A percentile compares a stretch with the other conserved stretches of the same genome.
phyloP scores from a whole-genome alignment of 164 flowering plant species.

The Nymphaea thermarum region DNA sequence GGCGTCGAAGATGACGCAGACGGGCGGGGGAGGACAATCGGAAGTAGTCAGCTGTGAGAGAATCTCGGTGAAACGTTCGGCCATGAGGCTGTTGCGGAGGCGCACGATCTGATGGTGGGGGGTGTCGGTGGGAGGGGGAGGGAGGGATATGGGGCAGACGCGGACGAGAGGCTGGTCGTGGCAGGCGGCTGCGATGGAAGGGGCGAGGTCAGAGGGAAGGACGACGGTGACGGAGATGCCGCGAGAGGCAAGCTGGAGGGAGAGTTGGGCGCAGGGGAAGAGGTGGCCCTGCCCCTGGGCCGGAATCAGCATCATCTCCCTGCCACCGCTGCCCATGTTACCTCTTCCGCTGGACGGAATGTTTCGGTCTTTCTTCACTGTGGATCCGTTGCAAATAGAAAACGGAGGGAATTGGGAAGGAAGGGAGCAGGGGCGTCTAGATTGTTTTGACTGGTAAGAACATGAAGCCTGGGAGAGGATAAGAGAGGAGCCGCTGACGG shows the following conservation, averaged over 20 bases:
- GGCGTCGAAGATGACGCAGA: slow-evolving; percentile 34
- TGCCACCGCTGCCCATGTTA: too few relatives aligned
- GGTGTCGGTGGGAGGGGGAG: slow-evolving; percentile 6
- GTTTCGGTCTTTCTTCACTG: too few relatives aligned
- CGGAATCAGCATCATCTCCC: slow-evolving; percentile 28
- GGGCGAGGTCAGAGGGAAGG: slow-evolving; percentile 26
- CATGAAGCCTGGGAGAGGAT: too few relatives aligned
- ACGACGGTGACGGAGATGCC: slow-evolving; percentile 26
- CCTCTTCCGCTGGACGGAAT: too few relatives aligned
- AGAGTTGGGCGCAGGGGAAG: slow-evolving; percentile 40
- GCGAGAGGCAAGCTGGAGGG: slow-evolving; percentile 23
- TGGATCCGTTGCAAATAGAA: too few relatives aligned
- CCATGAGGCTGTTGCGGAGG: slow-evolving; percentile 6
- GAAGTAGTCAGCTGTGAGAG: slow-evolving; percentile 7
- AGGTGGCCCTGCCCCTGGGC: slow-evolving; percentile 49
- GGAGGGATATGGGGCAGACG: slow-evolving; percentile 11
- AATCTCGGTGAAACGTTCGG: slow-evolving; percentile 14
- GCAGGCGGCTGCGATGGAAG: slow-evolving; percentile 23
- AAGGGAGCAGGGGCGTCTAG: too few relatives aligned
- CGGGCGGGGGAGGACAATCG: slow-evolving; percentile 8
- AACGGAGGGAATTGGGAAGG: too few relatives aligned
- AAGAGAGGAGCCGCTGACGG: too few relatives aligned
- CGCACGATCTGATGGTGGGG: slow-evolving; percentile 1
- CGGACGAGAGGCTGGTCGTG: slow-evolving; percentile 17
- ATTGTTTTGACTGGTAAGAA: too few relatives aligned